Evolutionary conservation across 179 eudicot species (phyloP), one percentile per base, ranked within the genome.

Genomic region (Spinacia oleracea): DNA sequence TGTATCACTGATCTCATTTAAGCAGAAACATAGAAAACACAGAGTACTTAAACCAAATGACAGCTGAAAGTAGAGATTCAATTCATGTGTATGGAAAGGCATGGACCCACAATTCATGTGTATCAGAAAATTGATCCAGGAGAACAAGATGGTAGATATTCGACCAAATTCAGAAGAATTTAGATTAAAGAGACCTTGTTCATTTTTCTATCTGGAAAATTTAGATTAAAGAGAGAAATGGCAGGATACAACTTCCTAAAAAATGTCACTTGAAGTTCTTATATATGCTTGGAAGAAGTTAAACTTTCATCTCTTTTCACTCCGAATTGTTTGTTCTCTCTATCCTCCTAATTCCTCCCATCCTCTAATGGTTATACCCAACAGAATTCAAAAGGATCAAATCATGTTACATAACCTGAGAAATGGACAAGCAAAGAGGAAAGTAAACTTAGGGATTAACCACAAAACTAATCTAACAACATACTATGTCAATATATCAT

Each of bases 1-100:
- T 46, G 71, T 71, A 50, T 80, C 72, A 75, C 74, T 34, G 38
- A 43, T 62, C 25, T 38, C 56, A 59, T 23, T 70, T 5, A 59
- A 46, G 45, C 43, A 70, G 25, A 35, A 48, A 63, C 5, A 70
- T 51, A 45, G 46, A 70, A 14, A 64, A 14, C 23, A 9, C 29
- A 40, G 35, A 18, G 23, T 27, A 77, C 3, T 18, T 9, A 29
- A 70, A n/a, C 2, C 27, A 70, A 20, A 18, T 16, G 23, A 32
- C 32, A 21, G 46, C 42, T 32, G 25, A 31, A n/a, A 21, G 32
- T 63, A 16, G 70, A 75, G 29, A 6, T 5, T 11, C 8, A 4
- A 55, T 8, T 56, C 23, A 1, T 34, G 23, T 34, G 15, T 34
- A 21, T 42, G n/a, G n/a, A n/a, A n/a, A n/a, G n/a, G 32, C 31